These are phyloP conservation scores for Solanum ahanhuiri DNA, from an alignment of 257 asterid genomes.

Conservation along the genomic window DNA sequence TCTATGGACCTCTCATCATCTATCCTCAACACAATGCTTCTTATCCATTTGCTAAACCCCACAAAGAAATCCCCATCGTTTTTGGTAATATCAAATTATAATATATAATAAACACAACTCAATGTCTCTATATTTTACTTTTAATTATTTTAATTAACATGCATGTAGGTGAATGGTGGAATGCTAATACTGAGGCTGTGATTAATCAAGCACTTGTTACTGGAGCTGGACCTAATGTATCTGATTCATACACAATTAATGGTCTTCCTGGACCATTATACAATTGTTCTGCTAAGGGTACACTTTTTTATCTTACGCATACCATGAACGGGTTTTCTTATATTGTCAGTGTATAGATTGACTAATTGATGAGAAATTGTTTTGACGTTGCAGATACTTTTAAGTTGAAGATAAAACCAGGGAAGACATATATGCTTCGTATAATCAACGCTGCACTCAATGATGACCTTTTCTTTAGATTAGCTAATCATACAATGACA, in stretches of 20 bases:
- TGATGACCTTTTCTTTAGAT: constrained; percentile 55
- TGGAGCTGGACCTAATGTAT: constrained; percentile 55
- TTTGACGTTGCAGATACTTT: constrained; percentile 32
- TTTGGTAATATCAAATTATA: constrained; percentile 28
- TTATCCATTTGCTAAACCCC: constrained; percentile 56
- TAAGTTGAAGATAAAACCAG: constrained; percentile 48
- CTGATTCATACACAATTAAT: constrained; percentile 58
- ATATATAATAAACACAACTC: neutral
- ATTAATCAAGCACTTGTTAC: constrained; percentile 41
- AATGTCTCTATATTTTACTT: neutral
- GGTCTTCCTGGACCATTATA: constrained; percentile 53
- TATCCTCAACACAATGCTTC: constrained; percentile 30
- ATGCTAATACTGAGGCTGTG: constrained; percentile 44
- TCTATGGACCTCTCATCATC: constrained; percentile 47
- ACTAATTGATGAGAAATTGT: neutral
- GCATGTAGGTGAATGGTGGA: constrained; percentile 59
- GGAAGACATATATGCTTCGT: constrained; percentile 56
- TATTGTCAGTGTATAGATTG: neutral
- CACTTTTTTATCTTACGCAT: neutral
- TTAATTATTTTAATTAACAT: neutral
- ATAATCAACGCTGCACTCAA: constrained; percentile 75
- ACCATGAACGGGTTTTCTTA: neutral
- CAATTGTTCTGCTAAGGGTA: constrained; percentile 53
- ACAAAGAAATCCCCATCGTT: constrained; percentile 42
- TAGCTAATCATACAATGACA: constrained; percentile 43